phyloP scores from a whole-genome alignment of 108 stramenopile species.

The Nannochloropsis oceanica region DNA sequence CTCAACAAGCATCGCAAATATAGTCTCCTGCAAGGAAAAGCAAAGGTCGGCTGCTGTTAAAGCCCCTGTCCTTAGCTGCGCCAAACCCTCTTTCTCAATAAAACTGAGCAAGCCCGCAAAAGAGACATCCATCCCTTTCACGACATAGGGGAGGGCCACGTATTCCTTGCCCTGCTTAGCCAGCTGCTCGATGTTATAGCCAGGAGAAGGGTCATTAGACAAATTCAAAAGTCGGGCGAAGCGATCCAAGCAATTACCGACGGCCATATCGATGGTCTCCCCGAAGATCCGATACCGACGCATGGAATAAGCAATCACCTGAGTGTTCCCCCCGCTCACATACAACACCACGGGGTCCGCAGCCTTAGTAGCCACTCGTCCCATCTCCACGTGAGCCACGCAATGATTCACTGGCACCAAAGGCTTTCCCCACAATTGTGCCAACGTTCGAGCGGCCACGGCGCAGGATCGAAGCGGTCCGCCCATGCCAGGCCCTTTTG shows the following conservation, averaged over 20 bases:
- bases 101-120: conserved; percentile 55
- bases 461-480: conserved; percentile 82
- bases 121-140: conserved; percentile 99
- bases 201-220: conserved; percentile 90
- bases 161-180: conserved; percentile 54
- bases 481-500: conserved; percentile 99
- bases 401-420: conserved; percentile 95
- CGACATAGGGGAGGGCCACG: conserved; percentile 81
- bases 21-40: conserved; percentile 85
- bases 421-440: conserved; percentile 69
- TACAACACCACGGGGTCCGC: conserved; percentile 89
- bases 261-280: conserved; percentile 98
- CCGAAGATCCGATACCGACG: conserved; percentile 92
- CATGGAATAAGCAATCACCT: conserved; percentile 78
- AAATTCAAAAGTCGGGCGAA: conserved; percentile 85
- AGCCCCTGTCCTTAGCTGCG: conserved; percentile 32
- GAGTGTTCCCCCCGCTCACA: conserved; percentile 82
- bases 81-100: conserved; percentile 43
- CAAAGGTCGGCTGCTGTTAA: conserved; percentile 75
- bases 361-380: conserved; percentile 64
- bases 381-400: conserved; percentile 99
- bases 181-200: conserved; percentile 94
- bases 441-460: conserved; percentile 41
- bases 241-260: conserved; percentile 96
- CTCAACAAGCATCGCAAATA: conserved; percentile 99